Percentiles rank a stretch among this genome's conserved stretches.
These are phyloP conservation scores for Pythium apleroticum DNA, from an alignment of 352 stramenopile genomes.

Conservation along the genomic window DNA sequence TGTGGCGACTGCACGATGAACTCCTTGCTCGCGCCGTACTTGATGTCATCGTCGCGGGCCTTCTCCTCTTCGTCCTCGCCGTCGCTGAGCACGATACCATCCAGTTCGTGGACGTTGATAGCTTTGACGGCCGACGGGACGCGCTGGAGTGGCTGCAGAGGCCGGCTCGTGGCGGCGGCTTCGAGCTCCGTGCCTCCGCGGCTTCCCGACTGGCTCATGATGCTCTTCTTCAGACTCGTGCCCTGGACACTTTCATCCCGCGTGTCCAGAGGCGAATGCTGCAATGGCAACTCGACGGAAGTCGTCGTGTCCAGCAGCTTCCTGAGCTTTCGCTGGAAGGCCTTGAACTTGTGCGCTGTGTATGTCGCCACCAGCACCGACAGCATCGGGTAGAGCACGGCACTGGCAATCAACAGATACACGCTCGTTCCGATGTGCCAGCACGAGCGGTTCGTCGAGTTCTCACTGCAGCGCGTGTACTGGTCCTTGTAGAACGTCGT, in stretches of 20 bases:
- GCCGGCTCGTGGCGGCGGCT: conserved; percentile 31
- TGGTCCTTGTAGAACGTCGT: conserved; percentile 84
- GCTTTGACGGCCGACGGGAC: conserved; percentile 25
- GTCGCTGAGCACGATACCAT: conserved; percentile 37
- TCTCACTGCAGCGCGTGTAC: conserved; percentile 68
- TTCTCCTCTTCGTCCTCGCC: conserved; percentile 38
- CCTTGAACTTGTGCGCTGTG: conserved; percentile 60
- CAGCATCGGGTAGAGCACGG: conserved; percentile 58
- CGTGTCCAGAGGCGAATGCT: conserved; percentile 42
- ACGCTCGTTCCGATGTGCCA: conserved; percentile 69
- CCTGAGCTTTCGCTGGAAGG: conserved; percentile 42
- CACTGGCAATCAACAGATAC: conserved; percentile 53
- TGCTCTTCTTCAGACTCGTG: conserved; percentile 31
- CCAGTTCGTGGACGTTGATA: conserved; percentile 31
- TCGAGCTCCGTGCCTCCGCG: conserved; percentile 34
- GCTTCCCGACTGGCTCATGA: conserved; percentile 10
- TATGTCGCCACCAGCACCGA: conserved; percentile 62
- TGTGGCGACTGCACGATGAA: conserved; percentile 20
- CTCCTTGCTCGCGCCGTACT: conserved; percentile 23
- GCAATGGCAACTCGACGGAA: conserved; percentile 43
- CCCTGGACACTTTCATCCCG: conserved; percentile 15
- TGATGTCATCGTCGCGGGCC: conserved; percentile 18
- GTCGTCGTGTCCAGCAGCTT: conserved; percentile 54
- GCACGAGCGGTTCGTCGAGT: conserved; percentile 52
- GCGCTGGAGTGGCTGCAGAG: conserved; percentile 46